Conservation (phyloP, 345 rosid genomes). For the Raphanus raphanistrum region DNA sequence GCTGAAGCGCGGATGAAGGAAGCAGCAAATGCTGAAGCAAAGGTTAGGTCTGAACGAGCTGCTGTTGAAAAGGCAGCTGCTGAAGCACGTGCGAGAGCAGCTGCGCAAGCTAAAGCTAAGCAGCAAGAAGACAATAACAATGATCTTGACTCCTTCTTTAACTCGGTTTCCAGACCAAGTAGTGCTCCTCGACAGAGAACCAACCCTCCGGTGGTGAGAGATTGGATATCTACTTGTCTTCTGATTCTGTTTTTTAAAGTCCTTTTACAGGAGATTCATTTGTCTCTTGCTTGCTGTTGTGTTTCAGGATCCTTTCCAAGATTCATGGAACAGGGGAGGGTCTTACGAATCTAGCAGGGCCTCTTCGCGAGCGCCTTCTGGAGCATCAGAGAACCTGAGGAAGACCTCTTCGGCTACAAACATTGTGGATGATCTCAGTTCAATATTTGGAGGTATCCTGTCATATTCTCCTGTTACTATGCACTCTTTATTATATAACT, state of each 20-base stretch:
- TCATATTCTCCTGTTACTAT: too few relatives aligned
- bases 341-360: conserved; percentile 57
- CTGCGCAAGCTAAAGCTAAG: conserved; percentile 61
- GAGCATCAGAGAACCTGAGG: conserved; percentile 49
- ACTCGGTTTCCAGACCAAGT: conserved; percentile 65
- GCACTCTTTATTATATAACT: too few relatives aligned
- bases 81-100: conserved; percentile 43
- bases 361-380: conserved; percentile 1
- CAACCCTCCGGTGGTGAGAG: conserved; percentile 38
- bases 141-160: conserved; percentile 90
- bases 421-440: conserved; percentile 49
- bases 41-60: conserved; percentile 72
- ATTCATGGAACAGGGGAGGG: conserved; percentile 67
- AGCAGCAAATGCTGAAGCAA: conserved; percentile 17
- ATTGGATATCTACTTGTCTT: conserved; percentile 22
- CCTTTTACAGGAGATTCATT: neutral
- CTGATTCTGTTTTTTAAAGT: neutral
- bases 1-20: conserved; percentile 74
- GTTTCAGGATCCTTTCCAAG: conserved; percentile 74
- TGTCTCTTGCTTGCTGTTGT: conserved; percentile 16
- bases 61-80: conserved; percentile 84
- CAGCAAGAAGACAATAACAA: conserved; percentile 52
- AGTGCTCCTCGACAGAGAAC: conserved; percentile 89
- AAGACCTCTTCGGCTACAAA: conserved; percentile 79
- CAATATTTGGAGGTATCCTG: conserved; percentile 73